Conservation (phyloP, 2,329 filamentous ascomycete species). For the Pseudogymnoascus sp. region DNA sequence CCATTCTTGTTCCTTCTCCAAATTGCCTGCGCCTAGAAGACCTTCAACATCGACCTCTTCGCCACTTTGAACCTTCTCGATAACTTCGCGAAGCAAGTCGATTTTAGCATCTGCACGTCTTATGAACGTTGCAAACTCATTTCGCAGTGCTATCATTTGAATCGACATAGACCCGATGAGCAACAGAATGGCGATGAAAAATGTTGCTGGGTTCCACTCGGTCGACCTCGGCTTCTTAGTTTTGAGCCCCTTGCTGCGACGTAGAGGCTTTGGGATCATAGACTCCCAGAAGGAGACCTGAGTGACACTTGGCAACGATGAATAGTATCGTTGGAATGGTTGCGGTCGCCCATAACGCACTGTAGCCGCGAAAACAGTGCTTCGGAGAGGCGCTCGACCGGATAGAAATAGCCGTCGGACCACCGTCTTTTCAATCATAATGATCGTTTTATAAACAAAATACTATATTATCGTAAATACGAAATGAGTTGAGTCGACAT, state of each 20-base stretch:
- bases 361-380: not conserved
- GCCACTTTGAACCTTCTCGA: slow-evolving; percentile 61
- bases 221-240: slow-evolving; percentile 42
- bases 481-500: not conserved
- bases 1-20: slow-evolving; percentile 74
- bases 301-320: slow-evolving; percentile 33
- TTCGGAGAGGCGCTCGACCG: not conserved
- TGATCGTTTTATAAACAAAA: not conserved
- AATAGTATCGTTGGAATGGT: slow-evolving; percentile 23
- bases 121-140: slow-evolving; percentile 63
- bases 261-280: slow-evolving; percentile 60
- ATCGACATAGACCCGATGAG: slow-evolving; percentile 95
- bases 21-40: slow-evolving; percentile 69
- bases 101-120: slow-evolving; percentile 76
- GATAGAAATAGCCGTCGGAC: not conserved
- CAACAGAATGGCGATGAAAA: slow-evolving; percentile 73
- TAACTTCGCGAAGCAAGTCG: slow-evolving; percentile 63
- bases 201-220: slow-evolving; percentile 74
- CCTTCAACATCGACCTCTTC: slow-evolving; percentile 81
- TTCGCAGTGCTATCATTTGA: slow-evolving; percentile 75
- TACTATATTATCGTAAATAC: not conserved
- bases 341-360: not conserved
- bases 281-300: slow-evolving; percentile 54
- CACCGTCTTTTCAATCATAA: slow-evolving; percentile 4
- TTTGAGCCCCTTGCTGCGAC: slow-evolving; percentile 33